Evolutionary conservation across 1,284 basidiomycete genomes (phyloP).

Genomic region (Blastosporella zonata): DNA sequence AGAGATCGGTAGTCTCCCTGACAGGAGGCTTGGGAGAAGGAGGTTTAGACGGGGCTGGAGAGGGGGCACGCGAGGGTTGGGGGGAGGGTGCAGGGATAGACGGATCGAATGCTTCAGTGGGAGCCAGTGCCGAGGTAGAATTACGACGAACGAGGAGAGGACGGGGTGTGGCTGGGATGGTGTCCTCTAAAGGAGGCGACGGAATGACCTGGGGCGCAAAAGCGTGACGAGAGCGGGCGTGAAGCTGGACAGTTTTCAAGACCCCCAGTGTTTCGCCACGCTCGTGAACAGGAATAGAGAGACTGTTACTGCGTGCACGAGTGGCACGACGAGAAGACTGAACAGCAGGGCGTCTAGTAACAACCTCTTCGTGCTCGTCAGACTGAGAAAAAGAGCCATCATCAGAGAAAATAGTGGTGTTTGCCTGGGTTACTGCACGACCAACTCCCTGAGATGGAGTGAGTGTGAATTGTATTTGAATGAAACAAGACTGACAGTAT

Average conservation of each 20-base stretch:
- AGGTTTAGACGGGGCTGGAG: constrained; percentile 6
- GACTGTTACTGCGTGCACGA: constrained; percentile 57
- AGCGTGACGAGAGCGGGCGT: constrained; percentile 55
- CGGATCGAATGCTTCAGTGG: constrained; percentile 18
- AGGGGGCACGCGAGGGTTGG: not conserved
- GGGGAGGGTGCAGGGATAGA: constrained; percentile 19
- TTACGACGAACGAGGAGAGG: constrained; percentile 38
- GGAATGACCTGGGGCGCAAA: constrained; percentile 34
- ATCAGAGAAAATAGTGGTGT: constrained; percentile 46
- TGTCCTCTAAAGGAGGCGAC: constrained; percentile 5
- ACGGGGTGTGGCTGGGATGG: constrained; percentile 17
- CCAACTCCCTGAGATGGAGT: constrained; percentile 49
- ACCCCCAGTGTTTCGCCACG: constrained; percentile 49
- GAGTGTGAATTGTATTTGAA: not conserved
- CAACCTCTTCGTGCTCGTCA: constrained; percentile 59
- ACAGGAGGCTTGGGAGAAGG: constrained; percentile 20
- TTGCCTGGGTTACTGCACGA: constrained; percentile 68
- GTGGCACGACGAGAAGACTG: constrained; percentile 28
- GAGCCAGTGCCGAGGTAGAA: constrained; percentile 34
- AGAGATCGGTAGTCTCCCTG: constrained; percentile 9
- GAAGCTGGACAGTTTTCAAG: constrained; percentile 56
- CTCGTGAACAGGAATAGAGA: constrained; percentile 45
- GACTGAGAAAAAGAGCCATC: constrained; percentile 42
- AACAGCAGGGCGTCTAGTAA: constrained; percentile 31
- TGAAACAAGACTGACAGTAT: constrained; percentile 35